These are phyloP conservation scores for Penicillium dipodomyicola DNA, from an alignment of 495 filamentous ascomycete genomes.

Conservation along the genomic window DNA sequence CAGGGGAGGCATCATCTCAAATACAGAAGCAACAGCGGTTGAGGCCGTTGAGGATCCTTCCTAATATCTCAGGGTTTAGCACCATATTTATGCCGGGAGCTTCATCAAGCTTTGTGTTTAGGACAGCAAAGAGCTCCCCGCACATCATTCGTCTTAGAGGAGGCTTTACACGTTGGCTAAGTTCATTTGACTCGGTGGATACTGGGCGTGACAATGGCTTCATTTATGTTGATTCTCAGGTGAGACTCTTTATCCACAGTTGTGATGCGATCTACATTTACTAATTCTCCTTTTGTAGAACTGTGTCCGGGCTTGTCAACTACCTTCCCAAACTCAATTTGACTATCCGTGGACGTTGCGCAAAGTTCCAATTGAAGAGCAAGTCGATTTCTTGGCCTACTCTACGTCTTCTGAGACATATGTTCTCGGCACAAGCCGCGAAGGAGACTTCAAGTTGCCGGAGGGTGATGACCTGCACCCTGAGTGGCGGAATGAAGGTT, in stretches of 20 bases:
- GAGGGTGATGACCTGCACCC: constrained; percentile 80
- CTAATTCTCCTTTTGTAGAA: constrained; percentile 40
- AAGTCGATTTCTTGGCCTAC: constrained; percentile 71
- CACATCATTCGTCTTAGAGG: constrained; percentile 69
- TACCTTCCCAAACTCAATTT: constrained; percentile 62
- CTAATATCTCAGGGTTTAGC: constrained; percentile 70
- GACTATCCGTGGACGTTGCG: constrained; percentile 68
- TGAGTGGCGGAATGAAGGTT: constrained; percentile 72
- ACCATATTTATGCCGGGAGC: constrained; percentile 77
- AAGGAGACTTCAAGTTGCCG: constrained; percentile 71
- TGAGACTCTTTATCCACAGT: constrained; percentile 18
- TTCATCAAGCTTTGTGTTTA: constrained; percentile 76
- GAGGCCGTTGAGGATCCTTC: constrained; percentile 57
- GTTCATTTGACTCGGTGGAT: constrained; percentile 59
- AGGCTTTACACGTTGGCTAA: constrained; percentile 61
- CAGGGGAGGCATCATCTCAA: constrained; percentile 33
- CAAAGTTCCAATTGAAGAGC: constrained; percentile 65
- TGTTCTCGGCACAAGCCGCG: constrained; percentile 66
- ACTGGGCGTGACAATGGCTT: constrained; percentile 76
- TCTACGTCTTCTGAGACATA: constrained; percentile 72
- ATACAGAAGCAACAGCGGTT: constrained; percentile 41
- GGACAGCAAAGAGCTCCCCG: constrained; percentile 69
- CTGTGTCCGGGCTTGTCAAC: constrained; percentile 62
- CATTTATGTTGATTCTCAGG: constrained; percentile 66
- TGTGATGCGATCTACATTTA: constrained; percentile 1